These are phyloP conservation scores for Taxillus chinensis DNA, from an alignment of 164 flowering plant species.

Conservation along the genomic window DNA sequence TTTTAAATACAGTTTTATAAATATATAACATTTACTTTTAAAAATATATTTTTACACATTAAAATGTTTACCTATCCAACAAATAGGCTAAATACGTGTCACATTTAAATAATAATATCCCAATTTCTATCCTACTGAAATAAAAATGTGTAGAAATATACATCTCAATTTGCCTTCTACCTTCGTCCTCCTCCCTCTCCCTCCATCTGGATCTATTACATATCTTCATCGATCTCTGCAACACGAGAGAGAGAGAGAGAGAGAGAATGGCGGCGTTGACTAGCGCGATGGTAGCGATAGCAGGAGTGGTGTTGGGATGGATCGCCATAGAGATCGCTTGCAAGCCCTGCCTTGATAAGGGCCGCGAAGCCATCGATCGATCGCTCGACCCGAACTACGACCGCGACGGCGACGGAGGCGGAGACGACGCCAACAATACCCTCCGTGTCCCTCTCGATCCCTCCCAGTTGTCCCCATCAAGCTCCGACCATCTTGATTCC, in stretches of 20 bases:
- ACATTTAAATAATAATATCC: too few relatives aligned
- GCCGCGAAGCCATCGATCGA: conserved; percentile 90
- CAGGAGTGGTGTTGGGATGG: conserved; percentile 70
- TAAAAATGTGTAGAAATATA: too few relatives aligned
- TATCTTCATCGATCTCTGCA: background rate
- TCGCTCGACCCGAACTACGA: conserved; percentile 84
- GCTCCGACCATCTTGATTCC: background rate
- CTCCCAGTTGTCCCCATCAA: background rate
- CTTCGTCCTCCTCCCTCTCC: background rate
- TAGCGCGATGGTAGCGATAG: conserved; percentile 70
- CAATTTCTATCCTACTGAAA: too few relatives aligned
- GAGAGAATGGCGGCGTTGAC: conserved; percentile 71
- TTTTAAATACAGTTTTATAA: too few relatives aligned
- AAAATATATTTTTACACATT: too few relatives aligned
- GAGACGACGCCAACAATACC: background rate
- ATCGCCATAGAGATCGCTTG: conserved; percentile 86
- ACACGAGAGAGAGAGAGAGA: conserved; percentile 1
- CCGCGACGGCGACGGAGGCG: conserved; percentile 51
- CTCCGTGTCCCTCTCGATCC: conserved; percentile 51
- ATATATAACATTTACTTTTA: too few relatives aligned
- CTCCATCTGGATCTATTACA: too few relatives aligned
- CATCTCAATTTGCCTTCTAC: too few relatives aligned
- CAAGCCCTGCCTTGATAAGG: conserved; percentile 91
- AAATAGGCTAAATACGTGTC: too few relatives aligned
- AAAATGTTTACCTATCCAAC: too few relatives aligned